Evolutionary conservation across 331 rosid species (phyloP), one percentile per base, ranked within the genome.

Genomic region (Cydonia oblonga): DNA sequence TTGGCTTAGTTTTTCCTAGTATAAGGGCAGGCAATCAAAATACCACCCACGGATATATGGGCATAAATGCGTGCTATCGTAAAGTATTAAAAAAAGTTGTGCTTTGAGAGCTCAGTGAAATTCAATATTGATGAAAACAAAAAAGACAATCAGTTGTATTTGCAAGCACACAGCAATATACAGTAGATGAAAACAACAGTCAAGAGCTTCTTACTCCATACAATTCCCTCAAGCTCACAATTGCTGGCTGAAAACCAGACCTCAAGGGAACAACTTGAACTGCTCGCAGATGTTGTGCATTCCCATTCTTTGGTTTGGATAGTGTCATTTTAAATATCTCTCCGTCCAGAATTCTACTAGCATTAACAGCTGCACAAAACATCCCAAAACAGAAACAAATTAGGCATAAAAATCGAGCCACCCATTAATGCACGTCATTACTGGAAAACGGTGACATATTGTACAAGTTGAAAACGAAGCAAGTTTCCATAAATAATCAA

Each of bases 321-420:
- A 86, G 38, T n/a, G 90, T 83, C 81, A 83, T 76, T 57, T 59
- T 77, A 65, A 86, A 80, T 84, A 80, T 85, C 82, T 83, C 92
- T 80, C 96, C 96, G 73, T 85, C 89, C 74, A 88, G 78, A 81
- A 90, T 69, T 76, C 78, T 76, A 71, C 71, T 75, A 9, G 82
- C 81, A 66, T 82, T 54, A 16, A 51, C 72, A 30, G 83, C 91
- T 84, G 88, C 68, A 82, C 18, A 13, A 24, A 25, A 74, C 53
- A 56, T 29, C 33, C 73, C 60, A 68, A 54, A 25, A 19, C 64
- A 60, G 32, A 61, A 6, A 12, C 10, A 51, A 18, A 7, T 9
- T 51, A 18, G 22, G 6, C n/a, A n/a, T 13, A 20, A n/a, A 9
- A 58, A 12, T 53, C 18, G 33, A 58, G 16, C 26, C 29, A 33